Evolutionary conservation across 2,329 filamentous ascomycete genomes (phyloP), one percentile per base, ranked within the genome.

Genomic region (Neurospora sp.): DNA sequence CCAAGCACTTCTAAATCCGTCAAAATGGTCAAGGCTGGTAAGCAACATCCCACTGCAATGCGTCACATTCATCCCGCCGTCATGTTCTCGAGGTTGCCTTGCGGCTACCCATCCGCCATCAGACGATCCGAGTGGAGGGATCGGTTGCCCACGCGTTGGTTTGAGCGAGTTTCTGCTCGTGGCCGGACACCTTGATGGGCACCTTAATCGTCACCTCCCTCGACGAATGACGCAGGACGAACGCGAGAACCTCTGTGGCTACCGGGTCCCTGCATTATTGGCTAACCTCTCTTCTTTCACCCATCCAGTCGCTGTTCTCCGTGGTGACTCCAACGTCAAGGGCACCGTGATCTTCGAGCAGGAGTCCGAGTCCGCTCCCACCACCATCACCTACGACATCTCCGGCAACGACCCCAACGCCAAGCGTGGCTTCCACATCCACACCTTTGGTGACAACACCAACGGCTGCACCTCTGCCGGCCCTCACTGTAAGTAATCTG

Each of bases 11-110:
- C 41, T 68, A 71, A 75, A 79, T 82, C 84, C 85, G 84, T 85
- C 91, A 97, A 89, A 89, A 97, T 97, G 94, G 94, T 97, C 87
- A 97, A 97, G 89, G 94, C 95, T 85, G 92, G 93, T 97, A 89
- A 80, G 91, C 88, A 73, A 19, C 46, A 62, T 62, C 37, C 43
- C 66, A 67, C 15, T 17, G 12, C 52, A 62, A 62, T 62, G 52
- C 28, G 52, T 62, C 52, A 62, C 52, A 36, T 62, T 62, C 52
- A 62, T 62, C 52, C 52, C 52, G 28, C 52, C 28, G 52, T 62
- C 52, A 17, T 8, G 52, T 62, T 62, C 52, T 62, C 15, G 28
- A n/a, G 52, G 52, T 62, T 62, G 52, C 52, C 28, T 62, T 57
- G 46, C 46, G 46, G 46, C 46, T 57, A 57, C 72, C 74, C 46